phyloP scores from a whole-genome alignment of 2,329 filamentous ascomycete species.

The Aureobasidium namibiae region DNA sequence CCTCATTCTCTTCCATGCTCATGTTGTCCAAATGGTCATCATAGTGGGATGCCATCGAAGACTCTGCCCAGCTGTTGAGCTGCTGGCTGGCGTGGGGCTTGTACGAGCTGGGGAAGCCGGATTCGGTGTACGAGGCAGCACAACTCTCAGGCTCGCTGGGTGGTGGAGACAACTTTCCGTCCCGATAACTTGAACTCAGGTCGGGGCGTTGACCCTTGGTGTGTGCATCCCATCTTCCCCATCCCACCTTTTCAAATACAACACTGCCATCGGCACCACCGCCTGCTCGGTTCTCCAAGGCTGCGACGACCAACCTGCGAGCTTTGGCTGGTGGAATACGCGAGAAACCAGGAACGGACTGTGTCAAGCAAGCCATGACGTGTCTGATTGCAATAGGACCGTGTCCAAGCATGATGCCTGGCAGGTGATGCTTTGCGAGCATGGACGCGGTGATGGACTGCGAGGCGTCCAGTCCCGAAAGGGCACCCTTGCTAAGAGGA shows the following conservation, averaged over 20 bases:
- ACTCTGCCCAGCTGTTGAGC: constrained; percentile 16
- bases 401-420: constrained; percentile 80
- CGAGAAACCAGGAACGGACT: constrained; percentile 86
- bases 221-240: constrained; percentile 90
- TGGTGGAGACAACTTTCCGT: constrained; percentile 37
- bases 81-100: constrained; percentile 1
- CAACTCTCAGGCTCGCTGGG: constrained; percentile 39
- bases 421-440: constrained; percentile 82
- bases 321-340: constrained; percentile 84
- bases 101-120: constrained; percentile 21
- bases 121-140: constrained; percentile 26
- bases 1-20: constrained; percentile 72
- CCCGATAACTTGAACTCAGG: constrained; percentile 27
- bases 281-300: constrained; percentile 69
- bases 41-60: constrained; percentile 15
- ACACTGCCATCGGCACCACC: constrained; percentile 59
- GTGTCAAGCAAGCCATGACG: constrained; percentile 89
- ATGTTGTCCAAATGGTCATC: constrained; percentile 34
- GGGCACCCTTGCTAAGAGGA: constrained; percentile 41
- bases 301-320: constrained; percentile 82
- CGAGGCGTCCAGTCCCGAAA: constrained; percentile 57
- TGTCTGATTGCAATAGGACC: constrained; percentile 90
- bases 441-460: constrained; percentile 78
- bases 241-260: constrained; percentile 90
- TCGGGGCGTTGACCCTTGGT: constrained; percentile 53